Evolutionary conservation across 371 early-diverging fungal genomes (phyloP).

Genomic region (Edhazardia aedis): DNA sequence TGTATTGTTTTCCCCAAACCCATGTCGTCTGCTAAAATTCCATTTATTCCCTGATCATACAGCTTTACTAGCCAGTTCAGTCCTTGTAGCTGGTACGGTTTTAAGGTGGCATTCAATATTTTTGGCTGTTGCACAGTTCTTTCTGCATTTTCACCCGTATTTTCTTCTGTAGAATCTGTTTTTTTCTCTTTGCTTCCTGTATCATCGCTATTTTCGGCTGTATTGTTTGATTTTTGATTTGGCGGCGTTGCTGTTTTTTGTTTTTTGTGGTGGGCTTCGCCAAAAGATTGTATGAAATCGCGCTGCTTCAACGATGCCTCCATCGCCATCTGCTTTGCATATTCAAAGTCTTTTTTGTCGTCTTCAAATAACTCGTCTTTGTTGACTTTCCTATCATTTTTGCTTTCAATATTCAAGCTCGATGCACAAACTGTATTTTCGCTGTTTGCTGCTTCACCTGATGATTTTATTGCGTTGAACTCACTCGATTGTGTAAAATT

Average conservation of each 20-base stretch:
- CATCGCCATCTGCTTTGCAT: slow-evolving; percentile 12
- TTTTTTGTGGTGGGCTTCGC: background rate
- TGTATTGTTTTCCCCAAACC: slow-evolving; percentile 80
- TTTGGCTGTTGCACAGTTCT: slow-evolving; percentile 53
- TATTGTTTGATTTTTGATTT: background rate
- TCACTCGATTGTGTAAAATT: slow-evolving; percentile 2
- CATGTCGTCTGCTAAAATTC: slow-evolving; percentile 86
- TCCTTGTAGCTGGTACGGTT: slow-evolving; percentile 82
- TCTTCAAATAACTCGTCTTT: too few species aligned
- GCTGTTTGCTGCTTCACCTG: slow-evolving; percentile 5
- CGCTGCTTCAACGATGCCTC: slow-evolving; percentile 26
- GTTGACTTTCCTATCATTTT: too few species aligned
- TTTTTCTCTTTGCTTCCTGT: slow-evolving; percentile 44
- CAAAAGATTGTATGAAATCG: background rate
- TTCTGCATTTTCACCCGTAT: background rate
- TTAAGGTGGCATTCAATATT: slow-evolving; percentile 64
- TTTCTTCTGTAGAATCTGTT: slow-evolving; percentile 55
- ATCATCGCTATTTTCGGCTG: background rate
- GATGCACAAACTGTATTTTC: slow-evolving; percentile 44
- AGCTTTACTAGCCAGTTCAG: slow-evolving; percentile 85
- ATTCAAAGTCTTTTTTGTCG: too few species aligned
- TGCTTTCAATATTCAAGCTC: slow-evolving; percentile 8
- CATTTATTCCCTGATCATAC: slow-evolving; percentile 82
- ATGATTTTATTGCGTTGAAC: background rate
- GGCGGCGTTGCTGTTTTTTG: background rate